Base-by-base conservation (phyloP, 2,329 filamentous ascomycete genomes). In the Aureobasidium sp. region DNA sequence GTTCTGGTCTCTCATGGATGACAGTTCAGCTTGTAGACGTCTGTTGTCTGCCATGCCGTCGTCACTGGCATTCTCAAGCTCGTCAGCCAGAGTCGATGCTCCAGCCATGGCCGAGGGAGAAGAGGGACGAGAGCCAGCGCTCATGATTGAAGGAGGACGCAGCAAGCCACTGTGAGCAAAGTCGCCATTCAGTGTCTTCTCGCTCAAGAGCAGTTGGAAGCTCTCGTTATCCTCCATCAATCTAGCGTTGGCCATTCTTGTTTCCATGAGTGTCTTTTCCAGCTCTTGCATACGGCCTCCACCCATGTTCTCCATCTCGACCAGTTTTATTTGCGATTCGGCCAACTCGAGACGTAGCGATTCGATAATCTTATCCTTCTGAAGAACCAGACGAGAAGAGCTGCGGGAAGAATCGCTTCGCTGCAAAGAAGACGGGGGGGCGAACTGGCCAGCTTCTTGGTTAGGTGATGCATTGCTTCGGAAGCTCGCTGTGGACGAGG, bases 161-260 rank as follows among this genome's bases (percentile, higher is more conserved):
- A 90, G 85, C 74, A 96, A 91, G 70, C 93, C 89, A 69, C 83
- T 88, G 71, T 88, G 91, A 70, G 84, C 83, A 72, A 97, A 93
- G 72, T 97, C 93, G 34, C 94, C 94, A 72, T 95, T 96, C 63
- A 99, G 83, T 1, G 94, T 97, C 81, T 92, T 93, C 75, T 97
- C 92, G 71, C 92, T 91, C 27, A 99, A 85, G 20, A 99, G 85
- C 41, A 97, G 83, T 76, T 97, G 93, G 76, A 96, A 99, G 76
- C 92, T 96, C 76, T 99, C 94, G 71, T 97, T 97, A 75, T 99
- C 94, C 77, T 99, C 94, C 89, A 97, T 94, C 66, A 99, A 80
- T 50, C 92, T 86, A 63, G 94, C 94, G 72, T 97, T 99, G 67
- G 92, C 89, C 88, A 97, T 94, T 70, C 92, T 90, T 43, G 91